These are phyloP conservation scores for Glycine soja DNA, from an alignment of 306 rosid genomes.

Conservation along the genomic window DNA sequence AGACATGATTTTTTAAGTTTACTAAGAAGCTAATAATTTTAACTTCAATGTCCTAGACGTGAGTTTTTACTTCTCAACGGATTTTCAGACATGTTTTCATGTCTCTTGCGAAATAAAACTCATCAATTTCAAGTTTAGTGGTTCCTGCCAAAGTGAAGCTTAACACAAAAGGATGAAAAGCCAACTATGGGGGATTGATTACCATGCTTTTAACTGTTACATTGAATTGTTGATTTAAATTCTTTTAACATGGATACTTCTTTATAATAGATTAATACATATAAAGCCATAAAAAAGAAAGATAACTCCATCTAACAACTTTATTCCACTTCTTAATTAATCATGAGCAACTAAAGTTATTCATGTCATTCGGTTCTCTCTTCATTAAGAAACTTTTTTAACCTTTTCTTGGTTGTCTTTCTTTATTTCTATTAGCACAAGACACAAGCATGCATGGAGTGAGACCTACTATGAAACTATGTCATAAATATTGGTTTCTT, in stretches of 20 bases:
- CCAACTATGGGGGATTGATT: slow-evolving; percentile 30
- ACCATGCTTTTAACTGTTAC: slow-evolving; percentile 65
- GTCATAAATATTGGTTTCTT: slow-evolving; percentile 13
- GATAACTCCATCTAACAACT: slow-evolving; percentile 55
- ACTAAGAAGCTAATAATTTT: no score
- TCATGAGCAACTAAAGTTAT: slow-evolving; percentile 52
- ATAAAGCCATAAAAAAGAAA: slow-evolving; percentile 41
- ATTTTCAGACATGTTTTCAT: not conserved
- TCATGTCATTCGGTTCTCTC: slow-evolving; percentile 52
- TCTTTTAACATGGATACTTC: slow-evolving; percentile 35
- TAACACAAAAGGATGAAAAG: slow-evolving; percentile 32
- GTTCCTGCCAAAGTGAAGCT: slow-evolving; percentile 37
- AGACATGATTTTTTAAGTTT: no score
- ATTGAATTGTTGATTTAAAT: slow-evolving; percentile 57
- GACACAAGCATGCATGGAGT: slow-evolving; percentile 44
- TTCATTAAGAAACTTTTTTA: slow-evolving; percentile 41
- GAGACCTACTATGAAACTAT: slow-evolving; percentile 11
- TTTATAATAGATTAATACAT: slow-evolving; percentile 38
- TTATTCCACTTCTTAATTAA: slow-evolving; percentile 62
- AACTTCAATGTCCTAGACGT: not conserved
- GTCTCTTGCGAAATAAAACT: not conserved
- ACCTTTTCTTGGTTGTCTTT: slow-evolving; percentile 55
- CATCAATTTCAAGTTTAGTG: slow-evolving; percentile 38
- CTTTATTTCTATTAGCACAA: slow-evolving; percentile 50
- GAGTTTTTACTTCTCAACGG: not conserved